Base-by-base conservation (phyloP, 1,139 yeast genomes). In the Candida sanyaensis region DNA sequence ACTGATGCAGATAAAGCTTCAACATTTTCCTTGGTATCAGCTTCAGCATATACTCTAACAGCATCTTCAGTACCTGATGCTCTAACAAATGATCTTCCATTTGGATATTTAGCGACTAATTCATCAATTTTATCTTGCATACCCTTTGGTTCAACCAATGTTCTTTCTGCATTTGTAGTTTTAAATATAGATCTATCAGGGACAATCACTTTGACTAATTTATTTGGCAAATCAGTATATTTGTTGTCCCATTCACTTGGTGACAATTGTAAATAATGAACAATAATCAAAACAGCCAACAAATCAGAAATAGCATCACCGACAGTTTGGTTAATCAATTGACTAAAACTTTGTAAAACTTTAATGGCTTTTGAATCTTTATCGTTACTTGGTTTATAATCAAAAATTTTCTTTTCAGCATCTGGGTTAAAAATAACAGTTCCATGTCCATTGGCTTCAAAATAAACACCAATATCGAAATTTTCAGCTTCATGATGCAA, bases 361-460 rank as follows among this genome's bases (percentile, higher is more conserved):
- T 71, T 67, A 41, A 84, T 68, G 1, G 90, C 82, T 24, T 55
- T 48, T 10, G 42, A 49, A 41, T 76, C 77, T 36, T 61, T 56
- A 7, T 65, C 65, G 23, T 60, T 54, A 9, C 48, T 47, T 1
- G 65, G 42, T 34, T 62, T 50, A 50, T 68, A 66, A 10, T 52
- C 58, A 44, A 66, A 65, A 26, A 68, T 64, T 37, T 64, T 59
- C 32, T 60, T 65, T 54, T 74, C 79, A 48, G 79, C 89, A 17
- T 77, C 77, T 0, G 80, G 76, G 6, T 88, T 81, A 63, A 93
- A 95, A 21, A 91, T 72, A 4, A 93, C 96, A 0, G 99, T 95
- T 11, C 99, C 99, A 61, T 93, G 99, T n/a, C 99, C 99, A 63
- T 93, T 93, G 45, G 99, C 99, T 72, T 93, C 99, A 60, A 93